Evolutionary conservation across 495 filamentous ascomycete genomes (phyloP), one percentile per base, ranked within the genome.

Genomic region (Aspergillus homomorphus): DNA sequence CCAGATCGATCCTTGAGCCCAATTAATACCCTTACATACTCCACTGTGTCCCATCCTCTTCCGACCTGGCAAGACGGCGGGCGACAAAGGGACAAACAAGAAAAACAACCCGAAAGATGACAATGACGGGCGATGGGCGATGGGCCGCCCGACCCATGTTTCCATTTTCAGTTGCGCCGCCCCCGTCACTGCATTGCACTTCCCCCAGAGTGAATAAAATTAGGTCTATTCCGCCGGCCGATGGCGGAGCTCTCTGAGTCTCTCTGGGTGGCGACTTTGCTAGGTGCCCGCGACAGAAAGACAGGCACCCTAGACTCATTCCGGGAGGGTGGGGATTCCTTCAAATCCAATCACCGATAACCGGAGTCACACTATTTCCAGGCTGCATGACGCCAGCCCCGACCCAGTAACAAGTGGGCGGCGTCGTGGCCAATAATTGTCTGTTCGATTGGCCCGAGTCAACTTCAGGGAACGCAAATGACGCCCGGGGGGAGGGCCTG

Each of bases 351-450:
- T 72, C 56, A 73, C 30, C 15, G 41, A 44, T 24, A n/a, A 28
- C 21, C 28, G 41, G 51, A 45, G 61, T 53, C 57, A 66, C 66
- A 72, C 72, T 73, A 74, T 70, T 67, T 66, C 56, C 66, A 66
- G 60, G 51, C 26, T 72, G 69, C 72, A 73, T 76, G 70, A 76
- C 70, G 73, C 69, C 66, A 74, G 69, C 61, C 38, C 62, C 45
- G 57, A 51, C 49, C 26, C 53, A 53, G 50, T 43, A 61, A 46
- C 57, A 64, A 56, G 54, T 46, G 54, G 60, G 43, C 66, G 68
- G 71, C 63, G 69, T 74, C 66, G 70, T 72, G 30, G 23, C 15
- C 52, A 60, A 59, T 70, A 54, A 69, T 72, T 70, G 65, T 57
- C 56, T 53, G 23, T 51, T 54, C 55, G 50, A 58, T 63, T 41